phyloP scores from a whole-genome alignment of 2,329 filamentous ascomycete genomes.

The Cyphellophora europaea region DNA sequence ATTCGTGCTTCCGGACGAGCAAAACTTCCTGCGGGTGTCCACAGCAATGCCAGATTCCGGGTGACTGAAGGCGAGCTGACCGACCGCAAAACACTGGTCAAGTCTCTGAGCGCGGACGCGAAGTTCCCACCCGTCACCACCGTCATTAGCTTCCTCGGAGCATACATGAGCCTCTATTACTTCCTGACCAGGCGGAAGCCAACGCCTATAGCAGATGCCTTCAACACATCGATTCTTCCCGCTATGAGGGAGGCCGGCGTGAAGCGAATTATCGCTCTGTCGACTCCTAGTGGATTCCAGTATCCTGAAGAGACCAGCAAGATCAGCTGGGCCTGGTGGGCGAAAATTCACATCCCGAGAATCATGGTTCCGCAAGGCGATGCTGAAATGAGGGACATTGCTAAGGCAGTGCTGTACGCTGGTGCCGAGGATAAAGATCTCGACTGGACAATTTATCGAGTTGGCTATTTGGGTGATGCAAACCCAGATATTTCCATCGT shows the following conservation, averaged over 20 bases:
- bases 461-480: slow-evolving; percentile 7
- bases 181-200: slow-evolving; percentile 6
- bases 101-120: slow-evolving; percentile 4
- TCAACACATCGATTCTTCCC: slow-evolving; percentile 6
- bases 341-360: slow-evolving; percentile 6
- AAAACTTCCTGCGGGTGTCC: not conserved
- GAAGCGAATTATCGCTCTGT: slow-evolving; percentile 9
- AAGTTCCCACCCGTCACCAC: slow-evolving; percentile 5
- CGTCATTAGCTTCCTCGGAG: slow-evolving; percentile 10
- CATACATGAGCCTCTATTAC: slow-evolving; percentile 5
- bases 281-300: slow-evolving; percentile 7
- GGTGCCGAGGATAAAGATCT: slow-evolving; percentile 3
- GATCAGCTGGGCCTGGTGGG: slow-evolving; percentile 9
- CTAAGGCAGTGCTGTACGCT: slow-evolving; percentile 4
- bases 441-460: slow-evolving; percentile 12
- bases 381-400: slow-evolving; percentile 12
- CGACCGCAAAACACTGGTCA: slow-evolving; percentile 3
- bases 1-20: not conserved
- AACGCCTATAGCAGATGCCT: slow-evolving; percentile 10
- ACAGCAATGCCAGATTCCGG: slow-evolving; percentile 1
- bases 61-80: slow-evolving; percentile 9
- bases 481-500: slow-evolving; percentile 4
- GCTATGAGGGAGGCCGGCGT: slow-evolving; percentile 6
- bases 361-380: slow-evolving; percentile 10
- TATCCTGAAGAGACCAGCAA: slow-evolving; percentile 3